Percentiles rank a stretch among this genome's conserved stretches.
These are phyloP conservation scores for Boletus reticulatus DNA, from an alignment of 768 basidiomycete genomes.

Conservation along the genomic window DNA sequence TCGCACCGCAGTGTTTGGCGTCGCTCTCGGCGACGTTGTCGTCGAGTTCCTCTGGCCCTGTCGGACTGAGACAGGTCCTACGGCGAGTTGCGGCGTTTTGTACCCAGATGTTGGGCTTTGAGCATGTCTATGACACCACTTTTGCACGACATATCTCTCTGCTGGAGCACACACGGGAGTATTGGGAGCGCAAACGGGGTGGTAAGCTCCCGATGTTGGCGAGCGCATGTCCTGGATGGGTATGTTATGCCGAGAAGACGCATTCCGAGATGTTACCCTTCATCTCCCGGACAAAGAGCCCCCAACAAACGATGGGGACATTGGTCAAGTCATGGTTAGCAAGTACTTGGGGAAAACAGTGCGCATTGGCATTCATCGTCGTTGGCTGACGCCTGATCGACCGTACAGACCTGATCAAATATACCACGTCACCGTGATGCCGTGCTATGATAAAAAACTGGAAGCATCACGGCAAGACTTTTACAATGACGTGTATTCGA, in stretches of 20 bases:
- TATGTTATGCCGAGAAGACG: conserved; percentile 98
- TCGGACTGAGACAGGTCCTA: conserved; percentile 60
- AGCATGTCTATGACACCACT: conserved; percentile 90
- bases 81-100: conserved; percentile 72
- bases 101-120: conserved; percentile 64
- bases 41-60: conserved; percentile 39
- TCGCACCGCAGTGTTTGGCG: conserved; percentile 85
- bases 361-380: conserved; percentile 30
- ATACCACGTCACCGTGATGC: conserved; percentile 98
- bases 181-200: conserved; percentile 60
- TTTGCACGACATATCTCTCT: conserved; percentile 89
- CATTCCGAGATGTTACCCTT: conserved; percentile 93
- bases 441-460: conserved; percentile 99
- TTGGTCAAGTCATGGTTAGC: conserved; percentile 90
- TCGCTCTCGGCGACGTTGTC: conserved; percentile 68
- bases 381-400: conserved; percentile 2
- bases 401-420: conserved; percentile 71
- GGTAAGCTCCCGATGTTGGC: conserved; percentile 80
- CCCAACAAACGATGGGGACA: conserved; percentile 92
- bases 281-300: conserved; percentile 84
- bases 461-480: conserved; percentile 96
- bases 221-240: conserved; percentile 98
- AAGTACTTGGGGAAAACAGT: conserved; percentile 63
- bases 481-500: conserved; percentile 75
- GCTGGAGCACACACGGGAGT: conserved; percentile 79